Evolutionary conservation across 768 basidiomycete species (phyloP), one percentile per base, ranked within the genome.

Genomic region (Pleurotus sapidus): DNA sequence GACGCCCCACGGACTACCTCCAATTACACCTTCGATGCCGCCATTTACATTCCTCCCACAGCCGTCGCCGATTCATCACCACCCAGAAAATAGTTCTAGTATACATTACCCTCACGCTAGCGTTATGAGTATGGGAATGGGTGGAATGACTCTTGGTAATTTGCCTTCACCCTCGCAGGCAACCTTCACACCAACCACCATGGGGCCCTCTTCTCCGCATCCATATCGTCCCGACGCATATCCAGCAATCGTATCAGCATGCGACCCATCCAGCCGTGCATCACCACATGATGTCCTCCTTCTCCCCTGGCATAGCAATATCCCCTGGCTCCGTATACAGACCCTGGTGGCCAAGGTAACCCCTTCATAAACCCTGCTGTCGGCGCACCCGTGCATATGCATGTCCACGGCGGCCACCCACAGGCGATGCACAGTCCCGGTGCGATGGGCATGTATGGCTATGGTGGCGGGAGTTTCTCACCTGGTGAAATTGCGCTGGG

Each of bases 1-100:
- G 60, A 91, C 89, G 8, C 88, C 88, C n/a, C 83, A 87, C 60
- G 89, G 91, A 0, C 74, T 94, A n/a, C 91, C 91, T 12, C 89
- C 92, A 1, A 93, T 97, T 65, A 97, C 95, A n/a, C 95, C 95
- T 0, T 91, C 89, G 59, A 98, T 98, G 95, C 96, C 96, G 1
- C 86, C 93, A 4, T 98, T 97, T 73, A 87, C 86, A 11, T 95
- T 97, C 70, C 77, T 88, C 38, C 79, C 83, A 15, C 83, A 83
- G 30, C 59, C 60, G 40, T 63, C 63, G 8, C 66, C 54, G n/a
- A 54, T 49, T 9, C 57, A 42, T 11, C 59, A 61, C 20, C 59
- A 57, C 24, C 34, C 46, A 17, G 42, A 38, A 12, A n/a, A 27
- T 42, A 42, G 18, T 39, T 25, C 51, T 20, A 23, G n/a, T 3